phyloP scores from a whole-genome alignment of 345 rosid genomes.

The Brassica cretica region DNA sequence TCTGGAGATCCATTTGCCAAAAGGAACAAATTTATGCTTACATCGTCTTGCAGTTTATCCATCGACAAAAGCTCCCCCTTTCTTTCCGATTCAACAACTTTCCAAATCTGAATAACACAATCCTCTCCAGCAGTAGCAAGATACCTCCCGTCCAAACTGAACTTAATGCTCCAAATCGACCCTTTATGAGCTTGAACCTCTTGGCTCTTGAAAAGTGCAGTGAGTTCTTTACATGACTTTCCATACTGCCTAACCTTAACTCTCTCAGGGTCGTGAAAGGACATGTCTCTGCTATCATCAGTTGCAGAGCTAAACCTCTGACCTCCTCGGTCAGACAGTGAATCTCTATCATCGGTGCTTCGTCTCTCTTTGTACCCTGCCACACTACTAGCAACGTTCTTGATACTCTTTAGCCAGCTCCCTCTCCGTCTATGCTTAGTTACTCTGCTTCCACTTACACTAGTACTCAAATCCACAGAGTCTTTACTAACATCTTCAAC shows the following conservation, averaged over 20 bases:
- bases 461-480: slow-evolving; percentile 43
- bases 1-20: slow-evolving; percentile 84
- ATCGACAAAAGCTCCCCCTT: slow-evolving; percentile 70
- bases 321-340: slow-evolving; percentile 82
- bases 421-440: slow-evolving; percentile 69
- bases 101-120: slow-evolving; percentile 77
- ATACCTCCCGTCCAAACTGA: slow-evolving; percentile 85
- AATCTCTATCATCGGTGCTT: slow-evolving; percentile 85
- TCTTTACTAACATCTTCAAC: slow-evolving; percentile 69
- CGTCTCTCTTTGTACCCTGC: slow-evolving; percentile 70
- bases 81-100: slow-evolving; percentile 70
- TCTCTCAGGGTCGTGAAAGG: slow-evolving; percentile 83
- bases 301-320: slow-evolving; percentile 91
- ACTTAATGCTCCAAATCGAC: slow-evolving; percentile 86
- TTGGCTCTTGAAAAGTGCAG: slow-evolving; percentile 78
- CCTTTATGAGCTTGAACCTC: slow-evolving; percentile 93
- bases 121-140: slow-evolving; percentile 99
- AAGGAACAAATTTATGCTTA: slow-evolving; percentile 51
- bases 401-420: slow-evolving; percentile 77
- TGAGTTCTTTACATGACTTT: slow-evolving; percentile 77
- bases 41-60: slow-evolving; percentile 74
- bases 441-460: slow-evolving; percentile 45
- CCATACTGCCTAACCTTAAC: slow-evolving; percentile 89
- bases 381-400: slow-evolving; percentile 68
- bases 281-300: slow-evolving; percentile 87